Evolutionary conservation across 2,329 filamentous ascomycete genomes (phyloP).

Genomic region (Calonectria fujianensis): DNA sequence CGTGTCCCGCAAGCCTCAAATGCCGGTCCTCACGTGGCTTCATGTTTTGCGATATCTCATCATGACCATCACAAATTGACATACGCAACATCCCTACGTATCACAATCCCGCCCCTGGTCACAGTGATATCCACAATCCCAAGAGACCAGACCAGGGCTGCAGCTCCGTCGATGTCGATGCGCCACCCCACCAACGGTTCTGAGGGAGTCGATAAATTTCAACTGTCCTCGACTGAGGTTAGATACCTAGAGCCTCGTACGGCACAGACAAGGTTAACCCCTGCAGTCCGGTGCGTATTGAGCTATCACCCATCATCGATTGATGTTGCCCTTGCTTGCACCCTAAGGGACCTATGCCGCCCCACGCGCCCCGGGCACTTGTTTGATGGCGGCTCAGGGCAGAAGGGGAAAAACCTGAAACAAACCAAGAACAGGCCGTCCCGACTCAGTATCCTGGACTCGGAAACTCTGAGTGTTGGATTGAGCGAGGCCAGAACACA

Average conservation of each 20-base stretch:
- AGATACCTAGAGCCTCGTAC: slow-evolving; percentile 10
- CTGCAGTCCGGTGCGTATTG: slow-evolving; percentile 17
- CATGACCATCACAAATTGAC: slow-evolving; percentile 25
- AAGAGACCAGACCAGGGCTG: slow-evolving; percentile 14
- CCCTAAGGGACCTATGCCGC: neutral
- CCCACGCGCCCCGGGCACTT: slow-evolving; percentile 25
- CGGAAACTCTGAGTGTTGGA: slow-evolving; percentile 11
- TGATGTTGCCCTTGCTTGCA: neutral
- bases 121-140: slow-evolving; percentile 15
- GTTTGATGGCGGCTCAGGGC: neutral
- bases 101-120: slow-evolving; percentile 26
- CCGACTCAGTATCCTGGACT: slow-evolving; percentile 2
- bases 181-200: slow-evolving; percentile 27
- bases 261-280: slow-evolving; percentile 32
- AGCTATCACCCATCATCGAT: neutral
- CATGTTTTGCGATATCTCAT: slow-evolving; percentile 14
- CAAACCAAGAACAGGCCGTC: slow-evolving; percentile 10
- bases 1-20: slow-evolving; percentile 13
- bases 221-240: slow-evolving; percentile 19
- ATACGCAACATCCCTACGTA: slow-evolving; percentile 1
- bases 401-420: slow-evolving; percentile 17
- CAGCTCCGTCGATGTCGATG: slow-evolving; percentile 8
- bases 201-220: slow-evolving; percentile 15
- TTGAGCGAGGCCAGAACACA: slow-evolving; percentile 17
- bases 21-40: slow-evolving; percentile 12